Evolutionary conservation across 2,329 filamentous ascomycete species (phyloP).

Genomic region (Parafenestella ontariensis): DNA sequence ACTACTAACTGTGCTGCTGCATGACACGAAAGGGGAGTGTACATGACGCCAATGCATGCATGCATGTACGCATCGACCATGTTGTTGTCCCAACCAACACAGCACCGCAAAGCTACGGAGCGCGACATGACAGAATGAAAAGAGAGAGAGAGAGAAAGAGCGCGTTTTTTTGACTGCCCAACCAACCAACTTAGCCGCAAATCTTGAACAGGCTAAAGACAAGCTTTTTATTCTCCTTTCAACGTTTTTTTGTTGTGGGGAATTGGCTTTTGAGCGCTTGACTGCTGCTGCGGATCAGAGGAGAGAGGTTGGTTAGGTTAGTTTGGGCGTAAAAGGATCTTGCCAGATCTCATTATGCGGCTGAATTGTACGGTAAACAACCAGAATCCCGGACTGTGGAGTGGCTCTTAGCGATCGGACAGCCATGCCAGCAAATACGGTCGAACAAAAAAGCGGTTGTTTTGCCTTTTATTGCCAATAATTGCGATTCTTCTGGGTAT

Average conservation of each 20-base stretch:
- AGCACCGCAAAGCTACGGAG: background rate
- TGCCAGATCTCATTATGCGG: background rate
- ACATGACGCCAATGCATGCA: constrained; percentile 39
- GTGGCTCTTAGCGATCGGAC: background rate
- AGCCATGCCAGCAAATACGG: background rate
- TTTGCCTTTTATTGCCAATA: constrained; percentile 9
- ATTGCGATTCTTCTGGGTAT: background rate
- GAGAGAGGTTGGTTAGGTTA: background rate
- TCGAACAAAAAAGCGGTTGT: background rate
- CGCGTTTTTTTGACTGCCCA: constrained; percentile 15
- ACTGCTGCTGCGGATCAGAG: background rate
- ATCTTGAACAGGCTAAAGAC: background rate
- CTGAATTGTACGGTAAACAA: background rate
- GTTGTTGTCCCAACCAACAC: constrained; percentile 12
- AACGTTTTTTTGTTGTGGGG: background rate
- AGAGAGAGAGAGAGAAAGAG: too few relatives aligned
- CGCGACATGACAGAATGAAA: background rate
- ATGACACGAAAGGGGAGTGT: constrained; percentile 33
- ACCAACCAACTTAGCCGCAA: constrained; percentile 38
- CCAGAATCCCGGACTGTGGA: background rate
- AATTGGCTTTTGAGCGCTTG: background rate
- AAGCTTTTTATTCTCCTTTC: too few relatives aligned
- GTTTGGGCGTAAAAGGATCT: background rate
- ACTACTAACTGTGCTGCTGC: constrained; percentile 21
- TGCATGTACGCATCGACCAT: constrained; percentile 37